Conservation (phyloP, 2,329 filamentous ascomycete species). For the Fusarium brachygibbosum region DNA sequence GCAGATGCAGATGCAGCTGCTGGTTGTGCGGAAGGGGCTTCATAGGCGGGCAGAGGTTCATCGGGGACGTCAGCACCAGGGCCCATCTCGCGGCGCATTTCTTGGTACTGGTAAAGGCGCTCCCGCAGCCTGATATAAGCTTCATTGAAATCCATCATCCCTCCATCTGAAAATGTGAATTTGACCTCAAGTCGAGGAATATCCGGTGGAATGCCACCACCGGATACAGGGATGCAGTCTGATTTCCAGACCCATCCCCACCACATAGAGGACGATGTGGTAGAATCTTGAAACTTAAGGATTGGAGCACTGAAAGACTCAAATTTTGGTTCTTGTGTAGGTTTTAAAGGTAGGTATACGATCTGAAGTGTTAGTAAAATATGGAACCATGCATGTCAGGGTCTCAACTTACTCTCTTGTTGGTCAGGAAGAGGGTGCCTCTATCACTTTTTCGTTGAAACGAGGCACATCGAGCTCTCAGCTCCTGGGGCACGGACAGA, state of each 20-base stretch:
- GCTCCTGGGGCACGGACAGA: slow-evolving; percentile 77
- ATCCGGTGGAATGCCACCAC: slow-evolving; percentile 83
- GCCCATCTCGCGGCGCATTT: slow-evolving; percentile 78
- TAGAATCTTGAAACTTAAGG: slow-evolving; percentile 87
- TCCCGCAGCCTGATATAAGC: slow-evolving; percentile 89
- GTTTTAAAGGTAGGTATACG: slow-evolving; percentile 84
- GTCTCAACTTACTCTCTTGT: slow-evolving; percentile 75
- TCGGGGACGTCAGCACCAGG: slow-evolving; percentile 76
- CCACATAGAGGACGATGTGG: slow-evolving; percentile 84
- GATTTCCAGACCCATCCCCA: slow-evolving; percentile 95
- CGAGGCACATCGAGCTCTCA: slow-evolving; percentile 69
- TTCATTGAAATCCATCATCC: slow-evolving; percentile 91
- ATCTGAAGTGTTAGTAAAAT: slow-evolving; percentile 66
- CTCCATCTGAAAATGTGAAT: slow-evolving; percentile 92
- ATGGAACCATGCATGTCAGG: background rate
- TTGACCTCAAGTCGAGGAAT: slow-evolving; percentile 82
- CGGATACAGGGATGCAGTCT: slow-evolving; percentile 81
- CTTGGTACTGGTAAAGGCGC: slow-evolving; percentile 82
- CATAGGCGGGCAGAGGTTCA: slow-evolving; percentile 90
- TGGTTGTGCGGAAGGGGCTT: slow-evolving; percentile 63
- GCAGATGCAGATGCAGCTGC: slow-evolving; percentile 44
- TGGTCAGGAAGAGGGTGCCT: slow-evolving; percentile 85
- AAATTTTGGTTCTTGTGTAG: slow-evolving; percentile 72
- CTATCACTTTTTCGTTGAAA: slow-evolving; percentile 80
- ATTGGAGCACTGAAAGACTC: slow-evolving; percentile 92